These are phyloP conservation scores for Brettanomyces sp. DNA, from an alignment of 805 yeast genomes.

Conservation along the genomic window DNA sequence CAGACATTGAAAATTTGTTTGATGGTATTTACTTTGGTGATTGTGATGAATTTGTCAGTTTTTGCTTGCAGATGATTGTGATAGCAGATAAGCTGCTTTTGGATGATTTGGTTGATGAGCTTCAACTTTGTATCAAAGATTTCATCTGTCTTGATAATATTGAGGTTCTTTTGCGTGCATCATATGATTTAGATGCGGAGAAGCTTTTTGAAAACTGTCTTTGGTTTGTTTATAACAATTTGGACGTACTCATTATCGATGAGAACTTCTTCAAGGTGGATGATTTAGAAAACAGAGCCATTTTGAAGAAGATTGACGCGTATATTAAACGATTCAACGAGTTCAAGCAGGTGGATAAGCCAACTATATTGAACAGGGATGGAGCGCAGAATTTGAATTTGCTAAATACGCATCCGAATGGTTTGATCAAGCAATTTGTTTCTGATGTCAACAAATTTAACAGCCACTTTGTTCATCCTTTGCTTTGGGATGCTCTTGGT, in stretches of 20 bases:
- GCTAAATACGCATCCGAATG: conserved; percentile 8
- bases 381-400: background rate
- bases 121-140: conserved; percentile 53
- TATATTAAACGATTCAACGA: conserved; percentile 28
- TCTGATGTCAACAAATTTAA: conserved; percentile 29
- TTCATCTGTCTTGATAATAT: conserved; percentile 54
- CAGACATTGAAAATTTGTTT: conserved; percentile 31
- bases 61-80: conserved; percentile 49
- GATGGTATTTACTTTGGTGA: conserved; percentile 14
- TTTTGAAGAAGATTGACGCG: conserved; percentile 18
- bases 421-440: conserved; percentile 26
- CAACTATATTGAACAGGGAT: conserved; percentile 3
- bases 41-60: conserved; percentile 36
- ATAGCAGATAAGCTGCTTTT: conserved; percentile 56
- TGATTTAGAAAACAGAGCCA: conserved; percentile 8
- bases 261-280: conserved; percentile 22
- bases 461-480: conserved; percentile 29
- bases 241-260: conserved; percentile 52
- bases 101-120: conserved; percentile 45
- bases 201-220: conserved; percentile 52
- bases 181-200: conserved; percentile 41
- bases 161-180: conserved; percentile 41
- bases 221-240: conserved; percentile 59
- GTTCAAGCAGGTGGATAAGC: conserved; percentile 17
- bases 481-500: conserved; percentile 20